These are phyloP conservation scores for Chlorella variabilis DNA, from an alignment of 163 green algal species.

Conservation along the genomic window DNA sequence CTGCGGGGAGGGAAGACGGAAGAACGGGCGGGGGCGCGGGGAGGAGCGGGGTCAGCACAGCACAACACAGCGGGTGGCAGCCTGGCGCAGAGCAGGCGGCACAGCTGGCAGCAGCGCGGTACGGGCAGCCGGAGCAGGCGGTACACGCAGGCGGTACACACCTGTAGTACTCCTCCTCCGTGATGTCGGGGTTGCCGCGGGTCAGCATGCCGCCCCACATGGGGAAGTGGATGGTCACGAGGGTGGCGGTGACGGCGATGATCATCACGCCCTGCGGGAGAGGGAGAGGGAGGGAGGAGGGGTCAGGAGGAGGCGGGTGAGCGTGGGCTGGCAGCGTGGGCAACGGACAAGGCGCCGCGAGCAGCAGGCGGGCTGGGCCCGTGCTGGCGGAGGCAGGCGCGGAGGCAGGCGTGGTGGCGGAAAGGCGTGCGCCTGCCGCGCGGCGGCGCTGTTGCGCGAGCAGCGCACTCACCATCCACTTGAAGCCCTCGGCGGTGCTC, in stretches of 20 bases:
- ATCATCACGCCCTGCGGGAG: conserved; percentile 67
- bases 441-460: too few species aligned
- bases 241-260: conserved; percentile 69
- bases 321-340: not conserved
- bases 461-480: conserved; percentile 65
- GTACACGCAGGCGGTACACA: not conserved
- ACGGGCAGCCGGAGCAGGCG: too few species aligned
- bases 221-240: conserved; percentile 86
- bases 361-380: too few species aligned
- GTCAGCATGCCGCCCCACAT: conserved; percentile 69
- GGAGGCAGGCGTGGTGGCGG: too few species aligned
- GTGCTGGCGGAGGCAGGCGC: too few species aligned
- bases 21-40: not conserved
- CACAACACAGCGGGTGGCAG: not conserved
- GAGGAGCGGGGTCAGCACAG: too few species aligned
- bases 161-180: conserved; percentile 87
- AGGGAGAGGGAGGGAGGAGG: too few species aligned
- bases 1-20: not conserved
- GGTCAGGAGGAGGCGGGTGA: too few species aligned
- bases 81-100: not conserved
- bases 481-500: conserved; percentile 48
- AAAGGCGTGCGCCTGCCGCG: too few species aligned
- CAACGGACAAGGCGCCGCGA: too few species aligned
- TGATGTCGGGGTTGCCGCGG: conserved; percentile 56
- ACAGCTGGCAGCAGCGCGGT: not conserved